A percentile compares a stretch with the other conserved stretches of the same genome.
Evolutionary conservation across 2,329 filamentous ascomycete genomes (phyloP).

Genomic region (Elsinoe fawcettii): DNA sequence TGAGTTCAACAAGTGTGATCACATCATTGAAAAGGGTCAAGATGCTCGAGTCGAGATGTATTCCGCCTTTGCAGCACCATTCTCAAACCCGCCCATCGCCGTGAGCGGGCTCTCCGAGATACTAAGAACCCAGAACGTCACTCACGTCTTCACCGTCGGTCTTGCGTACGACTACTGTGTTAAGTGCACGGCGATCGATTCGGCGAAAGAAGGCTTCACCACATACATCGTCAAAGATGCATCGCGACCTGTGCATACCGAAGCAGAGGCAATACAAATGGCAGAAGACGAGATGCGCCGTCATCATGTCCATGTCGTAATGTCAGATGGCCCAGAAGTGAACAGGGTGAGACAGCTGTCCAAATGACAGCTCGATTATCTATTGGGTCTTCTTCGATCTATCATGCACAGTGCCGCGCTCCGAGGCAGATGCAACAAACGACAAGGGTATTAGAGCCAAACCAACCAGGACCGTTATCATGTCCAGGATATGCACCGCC

Average conservation of each 20-base stretch:
- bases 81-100: slow-evolving; percentile 51
- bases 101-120: slow-evolving; percentile 54
- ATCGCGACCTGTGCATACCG: slow-evolving; percentile 62
- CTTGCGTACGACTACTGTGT: slow-evolving; percentile 89
- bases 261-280: slow-evolving; percentile 43
- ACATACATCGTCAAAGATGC: slow-evolving; percentile 73
- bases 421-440: not conserved
- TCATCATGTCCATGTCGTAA: slow-evolving; percentile 2
- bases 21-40: slow-evolving; percentile 69
- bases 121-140: slow-evolving; percentile 53
- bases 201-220: slow-evolving; percentile 64
- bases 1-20: slow-evolving; percentile 50
- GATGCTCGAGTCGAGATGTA: slow-evolving; percentile 81
- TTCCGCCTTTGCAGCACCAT: slow-evolving; percentile 79
- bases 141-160: slow-evolving; percentile 78
- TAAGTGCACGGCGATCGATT: slow-evolving; percentile 70
- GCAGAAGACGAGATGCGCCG: slow-evolving; percentile 4
- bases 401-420: not conserved
- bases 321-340: slow-evolving; percentile 12
- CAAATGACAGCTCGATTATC: not conserved
- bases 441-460: slow-evolving; percentile 9
- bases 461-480: slow-evolving; percentile 38
- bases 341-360: slow-evolving; percentile 1
- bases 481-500: slow-evolving; percentile 69
- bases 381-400: slow-evolving; percentile 11